A percentile compares a stretch with the other conserved stretches of the same genome.
These are phyloP conservation scores for Cutaneotrichosporon sp. DNA, from an alignment of 1,284 basidiomycete genomes.

Conservation along the genomic window DNA sequence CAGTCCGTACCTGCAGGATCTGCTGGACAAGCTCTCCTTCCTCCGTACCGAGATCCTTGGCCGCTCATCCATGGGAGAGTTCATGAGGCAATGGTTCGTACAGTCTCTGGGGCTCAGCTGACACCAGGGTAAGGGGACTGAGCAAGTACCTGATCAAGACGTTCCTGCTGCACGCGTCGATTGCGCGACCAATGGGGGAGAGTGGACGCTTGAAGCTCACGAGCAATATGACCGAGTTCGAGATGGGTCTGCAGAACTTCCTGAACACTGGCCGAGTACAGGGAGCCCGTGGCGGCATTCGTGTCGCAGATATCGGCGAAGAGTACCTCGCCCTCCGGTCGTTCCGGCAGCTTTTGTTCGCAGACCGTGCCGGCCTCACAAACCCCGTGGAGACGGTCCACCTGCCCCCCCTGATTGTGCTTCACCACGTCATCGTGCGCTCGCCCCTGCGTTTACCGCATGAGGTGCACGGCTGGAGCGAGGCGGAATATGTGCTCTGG, in stretches of 20 bases:
- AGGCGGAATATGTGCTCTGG: conserved; percentile 67
- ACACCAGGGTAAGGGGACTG: conserved; percentile 59
- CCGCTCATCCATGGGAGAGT: conserved; percentile 65
- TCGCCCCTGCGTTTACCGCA: conserved; percentile 80
- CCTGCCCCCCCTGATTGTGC: conserved; percentile 72
- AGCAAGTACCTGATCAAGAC: conserved; percentile 70
- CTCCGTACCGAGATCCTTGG: conserved; percentile 69
- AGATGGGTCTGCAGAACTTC: conserved; percentile 79
- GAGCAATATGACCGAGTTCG: conserved; percentile 90
- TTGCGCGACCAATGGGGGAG: conserved; percentile 80
- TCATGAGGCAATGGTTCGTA: conserved; percentile 65
- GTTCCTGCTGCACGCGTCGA: conserved; percentile 84
- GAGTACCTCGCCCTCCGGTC: conserved; percentile 74
- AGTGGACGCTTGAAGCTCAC: conserved; percentile 84
- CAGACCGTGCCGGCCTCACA: conserved; percentile 66
- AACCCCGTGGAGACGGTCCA: conserved; percentile 61
- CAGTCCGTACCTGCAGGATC: conserved; percentile 82
- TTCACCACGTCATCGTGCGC: conserved; percentile 88
- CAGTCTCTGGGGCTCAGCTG: neutral
- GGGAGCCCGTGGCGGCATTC: conserved; percentile 57
- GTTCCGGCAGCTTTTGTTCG: conserved; percentile 74
- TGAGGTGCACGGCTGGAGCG: conserved; percentile 80
- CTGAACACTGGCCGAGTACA: conserved; percentile 54
- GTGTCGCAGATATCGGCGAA: conserved; percentile 66
- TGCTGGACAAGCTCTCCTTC: conserved; percentile 76